Conservation (phyloP, 140 eudicot genomes). For the Bidens hawaiensis region DNA sequence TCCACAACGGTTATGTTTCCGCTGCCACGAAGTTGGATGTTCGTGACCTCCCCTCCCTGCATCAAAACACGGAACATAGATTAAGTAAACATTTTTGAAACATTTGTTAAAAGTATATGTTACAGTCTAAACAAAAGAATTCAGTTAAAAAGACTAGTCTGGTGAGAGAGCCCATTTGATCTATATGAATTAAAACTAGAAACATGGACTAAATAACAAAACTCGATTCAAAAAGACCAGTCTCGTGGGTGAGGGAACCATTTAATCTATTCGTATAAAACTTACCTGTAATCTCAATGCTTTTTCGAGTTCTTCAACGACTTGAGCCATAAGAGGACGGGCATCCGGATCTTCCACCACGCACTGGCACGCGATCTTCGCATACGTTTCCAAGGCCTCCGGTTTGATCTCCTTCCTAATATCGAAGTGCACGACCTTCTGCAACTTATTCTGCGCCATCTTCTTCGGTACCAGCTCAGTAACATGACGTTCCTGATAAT, state of each 20-base stretch:
- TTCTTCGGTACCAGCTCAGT: constrained; percentile 35
- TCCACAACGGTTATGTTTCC: neutral
- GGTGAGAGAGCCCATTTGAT: too few species aligned
- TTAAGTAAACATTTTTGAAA: neutral
- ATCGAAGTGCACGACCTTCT: constrained; percentile 24
- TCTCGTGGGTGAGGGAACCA: too few species aligned
- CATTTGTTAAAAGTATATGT: neutral
- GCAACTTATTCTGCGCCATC: constrained; percentile 19
- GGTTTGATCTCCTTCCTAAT: constrained; percentile 25
- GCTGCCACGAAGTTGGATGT: constrained; percentile 8
- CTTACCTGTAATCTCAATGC: constrained; percentile 35
- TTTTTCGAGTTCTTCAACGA: constrained; percentile 29
- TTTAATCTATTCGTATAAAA: neutral
- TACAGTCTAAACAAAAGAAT: too few species aligned
- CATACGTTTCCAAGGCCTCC: constrained; percentile 26
- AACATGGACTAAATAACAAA: neutral
- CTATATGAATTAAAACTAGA: too few species aligned
- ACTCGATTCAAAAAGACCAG: too few species aligned
- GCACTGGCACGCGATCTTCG: constrained; percentile 31
- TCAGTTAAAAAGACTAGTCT: too few species aligned
- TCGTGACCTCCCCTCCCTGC: constrained; percentile 31
- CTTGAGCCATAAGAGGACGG: constrained; percentile 30
- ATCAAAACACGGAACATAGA: constrained; percentile 7
- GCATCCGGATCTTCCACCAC: constrained; percentile 5
- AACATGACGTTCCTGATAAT: constrained; percentile 36